Conservation (phyloP, 1,139 yeast species). For the Saccharomyces hybrid region DNA sequence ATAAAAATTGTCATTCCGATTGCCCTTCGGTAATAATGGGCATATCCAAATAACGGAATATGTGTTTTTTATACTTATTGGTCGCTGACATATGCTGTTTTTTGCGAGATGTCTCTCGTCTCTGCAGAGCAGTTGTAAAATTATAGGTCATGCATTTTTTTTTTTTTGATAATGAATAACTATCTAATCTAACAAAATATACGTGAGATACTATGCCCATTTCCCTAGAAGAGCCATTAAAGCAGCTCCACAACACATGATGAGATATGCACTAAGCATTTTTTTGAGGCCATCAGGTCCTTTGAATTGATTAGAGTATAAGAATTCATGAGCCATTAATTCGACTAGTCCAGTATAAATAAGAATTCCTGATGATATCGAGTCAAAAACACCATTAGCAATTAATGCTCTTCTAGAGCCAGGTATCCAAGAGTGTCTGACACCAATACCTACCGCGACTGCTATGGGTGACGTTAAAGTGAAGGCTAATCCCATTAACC, state of each 20-base stretch:
- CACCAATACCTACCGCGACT: constrained; percentile 78
- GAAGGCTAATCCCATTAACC: constrained; percentile 50
- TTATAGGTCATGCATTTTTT: background rate
- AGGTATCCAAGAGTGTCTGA: constrained; percentile 57
- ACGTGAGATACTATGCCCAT: constrained; percentile 52
- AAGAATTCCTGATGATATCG: constrained; percentile 76
- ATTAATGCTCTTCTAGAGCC: constrained; percentile 57
- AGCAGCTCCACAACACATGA: constrained; percentile 64
- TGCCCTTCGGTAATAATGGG: background rate
- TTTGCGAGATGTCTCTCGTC: background rate
- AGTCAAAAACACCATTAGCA: constrained; percentile 69
- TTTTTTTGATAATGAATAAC: background rate
- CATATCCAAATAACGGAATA: background rate
- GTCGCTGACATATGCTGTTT: background rate
- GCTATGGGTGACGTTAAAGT: constrained; percentile 73
- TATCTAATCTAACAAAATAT: background rate
- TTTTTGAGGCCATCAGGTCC: constrained; percentile 36
- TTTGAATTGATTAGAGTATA: constrained; percentile 54
- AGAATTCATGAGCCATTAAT: constrained; percentile 79
- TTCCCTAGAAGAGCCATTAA: constrained; percentile 76
- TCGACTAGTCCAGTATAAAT: constrained; percentile 80
- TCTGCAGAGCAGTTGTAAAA: background rate
- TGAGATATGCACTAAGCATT: constrained; percentile 30
- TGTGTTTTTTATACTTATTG: background rate
- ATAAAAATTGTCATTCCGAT: background rate